Base-by-base conservation (phyloP, 2,329 filamentous ascomycete species). In the Alternaria incomplexa region DNA sequence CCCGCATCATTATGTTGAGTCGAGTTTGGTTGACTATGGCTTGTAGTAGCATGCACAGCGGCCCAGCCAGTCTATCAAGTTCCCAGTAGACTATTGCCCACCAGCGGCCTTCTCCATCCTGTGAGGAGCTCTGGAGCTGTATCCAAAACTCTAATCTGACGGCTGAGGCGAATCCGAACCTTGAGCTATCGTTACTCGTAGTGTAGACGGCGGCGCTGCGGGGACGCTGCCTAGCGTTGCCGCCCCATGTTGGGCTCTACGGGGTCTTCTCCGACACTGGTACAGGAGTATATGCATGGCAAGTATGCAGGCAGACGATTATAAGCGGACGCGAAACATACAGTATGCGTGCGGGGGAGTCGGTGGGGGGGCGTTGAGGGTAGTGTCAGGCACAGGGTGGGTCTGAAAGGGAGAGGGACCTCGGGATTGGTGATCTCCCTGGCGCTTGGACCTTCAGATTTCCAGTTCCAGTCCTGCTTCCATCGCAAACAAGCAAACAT, bases 371-470 rank as follows among this genome's bases (percentile, higher is more conserved):
- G 46, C 43, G 58, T 50, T 57, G 58, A 30, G 32, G 28, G 32
- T 36, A 36, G 30, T 32, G 28, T 30, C 57, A 62, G 59, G 61
- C 23, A 59, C 32, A 58, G 13, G 43, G 58, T 55, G 59, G 55
- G 57, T 61, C 47, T 54, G 26, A 61, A 63, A 56, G 54, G 61
- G 58, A 56, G 54, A 61, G 57, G 26, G 28, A 47, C 32, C 32
- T 40, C 32, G 32, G 32, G 32, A 40, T 40, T 40, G 53, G 36
- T 51, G 58, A 66, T 66, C 61, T 63, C 30, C 48, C 62, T 10
- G 52, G 26, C 64, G 61, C 66, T 62, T 56, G 60, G 56, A 54
- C 46, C 58, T 52, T 23, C 25, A 17, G 52, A 20, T 50, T 26
- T 20, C 55, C 28, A 36, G 32, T 45, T 12, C 47, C 28, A 52